Conservation (phyloP, 345 rosid species). For the Sapria himalayana region DNA sequence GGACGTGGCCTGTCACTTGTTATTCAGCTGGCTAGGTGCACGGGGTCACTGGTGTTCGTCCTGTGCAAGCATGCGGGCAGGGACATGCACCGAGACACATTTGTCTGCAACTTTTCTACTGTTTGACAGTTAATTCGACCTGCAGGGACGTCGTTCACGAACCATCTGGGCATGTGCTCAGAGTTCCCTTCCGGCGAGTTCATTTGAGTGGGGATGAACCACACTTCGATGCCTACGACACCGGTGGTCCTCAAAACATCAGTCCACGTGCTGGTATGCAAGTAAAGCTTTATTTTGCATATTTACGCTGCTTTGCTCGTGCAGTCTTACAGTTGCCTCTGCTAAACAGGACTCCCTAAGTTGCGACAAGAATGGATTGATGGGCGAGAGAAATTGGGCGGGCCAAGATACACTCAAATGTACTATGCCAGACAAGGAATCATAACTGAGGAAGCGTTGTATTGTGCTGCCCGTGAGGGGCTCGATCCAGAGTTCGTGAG, state of each 20-base stretch:
- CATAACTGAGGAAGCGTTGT: slow-evolving; percentile 87
- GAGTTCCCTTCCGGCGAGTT: slow-evolving; percentile 78
- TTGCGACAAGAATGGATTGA: slow-evolving; percentile 83
- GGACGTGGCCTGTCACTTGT: background rate
- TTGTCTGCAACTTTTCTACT: background rate
- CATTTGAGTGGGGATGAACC: slow-evolving; percentile 79
- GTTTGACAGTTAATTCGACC: slow-evolving; percentile 7
- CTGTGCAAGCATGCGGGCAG: too few relatives aligned
- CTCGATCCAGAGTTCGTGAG: slow-evolving; percentile 94
- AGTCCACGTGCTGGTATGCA: slow-evolving; percentile 48
- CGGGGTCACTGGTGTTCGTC: too few relatives aligned
- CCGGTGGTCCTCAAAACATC: slow-evolving; percentile 87
- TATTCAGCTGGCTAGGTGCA: slow-evolving; percentile 1
- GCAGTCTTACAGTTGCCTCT: slow-evolving; percentile 5
- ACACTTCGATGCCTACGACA: slow-evolving; percentile 67
- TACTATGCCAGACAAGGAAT: slow-evolving; percentile 94
- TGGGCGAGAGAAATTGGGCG: slow-evolving; percentile 47
- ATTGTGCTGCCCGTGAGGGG: slow-evolving; percentile 79
- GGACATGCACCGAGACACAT: background rate
- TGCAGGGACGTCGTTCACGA: slow-evolving; percentile 66
- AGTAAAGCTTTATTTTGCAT: background rate
- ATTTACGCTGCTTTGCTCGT: slow-evolving; percentile 3
- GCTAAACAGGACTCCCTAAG: slow-evolving; percentile 66
- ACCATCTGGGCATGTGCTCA: slow-evolving; percentile 63
- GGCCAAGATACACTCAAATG: slow-evolving; percentile 89